Conservation (phyloP, 1,284 basidiomycete genomes). For the Rhodotorula sp. region DNA sequence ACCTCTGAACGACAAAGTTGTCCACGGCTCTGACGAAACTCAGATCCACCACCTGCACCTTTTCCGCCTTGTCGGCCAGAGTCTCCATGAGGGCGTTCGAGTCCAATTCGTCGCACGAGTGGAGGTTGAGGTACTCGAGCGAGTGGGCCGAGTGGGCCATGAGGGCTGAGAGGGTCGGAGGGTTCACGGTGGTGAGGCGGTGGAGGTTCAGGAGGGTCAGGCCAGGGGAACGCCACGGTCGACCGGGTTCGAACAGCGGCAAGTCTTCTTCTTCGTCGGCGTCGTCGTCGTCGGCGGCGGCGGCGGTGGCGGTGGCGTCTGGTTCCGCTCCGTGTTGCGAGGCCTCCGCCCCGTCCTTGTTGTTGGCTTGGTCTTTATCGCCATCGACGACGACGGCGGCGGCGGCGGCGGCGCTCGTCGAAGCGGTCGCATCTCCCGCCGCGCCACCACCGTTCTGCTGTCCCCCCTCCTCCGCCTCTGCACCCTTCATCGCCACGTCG, state of each 20-base stretch:
- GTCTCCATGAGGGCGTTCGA: conserved; percentile 57
- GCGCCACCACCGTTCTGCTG: too few relatives aligned
- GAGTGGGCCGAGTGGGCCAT: conserved; percentile 66
- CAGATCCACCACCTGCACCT: conserved; percentile 68
- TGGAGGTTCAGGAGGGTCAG: conserved; percentile 46
- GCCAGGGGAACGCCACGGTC: conserved; percentile 46
- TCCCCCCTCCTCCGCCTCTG: not conserved
- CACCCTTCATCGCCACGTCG: not conserved
- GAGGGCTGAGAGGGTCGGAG: conserved; percentile 63
- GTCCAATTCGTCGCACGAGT: conserved; percentile 66
- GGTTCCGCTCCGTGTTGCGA: too few relatives aligned
- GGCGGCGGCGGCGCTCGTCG: too few relatives aligned
- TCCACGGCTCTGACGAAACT: conserved; percentile 85
- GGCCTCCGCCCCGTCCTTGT: too few relatives aligned
- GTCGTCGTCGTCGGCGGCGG: conserved; percentile 53
- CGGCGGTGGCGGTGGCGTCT: too few relatives aligned
- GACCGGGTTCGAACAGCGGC: not conserved
- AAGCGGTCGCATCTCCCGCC: too few relatives aligned
- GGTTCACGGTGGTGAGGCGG: conserved; percentile 54
- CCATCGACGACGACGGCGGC: too few relatives aligned
- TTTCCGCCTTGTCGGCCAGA: conserved; percentile 57
- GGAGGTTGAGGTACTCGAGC: conserved; percentile 69
- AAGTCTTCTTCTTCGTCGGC: conserved; percentile 60
- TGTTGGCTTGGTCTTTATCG: too few relatives aligned
- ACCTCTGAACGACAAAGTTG: conserved; percentile 73